These are phyloP conservation scores for Pseudocercospora cruenta DNA, from an alignment of 2,329 filamentous ascomycete genomes.

Conservation along the genomic window DNA sequence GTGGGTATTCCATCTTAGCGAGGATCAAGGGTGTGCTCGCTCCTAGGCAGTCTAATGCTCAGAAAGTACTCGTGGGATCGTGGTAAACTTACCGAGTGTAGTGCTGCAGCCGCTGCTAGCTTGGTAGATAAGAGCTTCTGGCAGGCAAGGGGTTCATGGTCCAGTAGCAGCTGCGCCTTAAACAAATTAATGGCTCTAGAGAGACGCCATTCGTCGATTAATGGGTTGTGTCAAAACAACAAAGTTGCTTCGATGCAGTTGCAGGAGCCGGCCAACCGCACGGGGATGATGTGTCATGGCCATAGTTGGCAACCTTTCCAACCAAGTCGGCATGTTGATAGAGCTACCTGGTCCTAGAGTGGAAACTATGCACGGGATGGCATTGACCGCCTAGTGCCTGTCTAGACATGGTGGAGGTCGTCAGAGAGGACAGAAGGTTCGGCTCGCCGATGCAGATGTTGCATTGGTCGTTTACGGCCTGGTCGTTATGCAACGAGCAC, in stretches of 20 bases:
- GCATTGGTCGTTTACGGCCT: constrained; percentile 26
- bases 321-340: constrained; percentile 11
- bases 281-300: constrained; percentile 19
- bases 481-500: constrained; percentile 18
- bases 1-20: neutral
- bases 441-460: constrained; percentile 24
- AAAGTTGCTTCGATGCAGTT: neutral
- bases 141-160: constrained; percentile 11
- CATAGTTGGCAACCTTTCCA: constrained; percentile 12
- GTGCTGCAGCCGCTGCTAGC: constrained; percentile 18
- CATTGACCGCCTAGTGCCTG: constrained; percentile 17
- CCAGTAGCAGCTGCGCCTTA: constrained; percentile 8
- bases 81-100: constrained; percentile 17
- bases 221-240: neutral
- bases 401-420: constrained; percentile 3
- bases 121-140: constrained; percentile 16
- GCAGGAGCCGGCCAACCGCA: constrained; percentile 11
- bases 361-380: constrained; percentile 14
- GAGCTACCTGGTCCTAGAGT: constrained; percentile 11
- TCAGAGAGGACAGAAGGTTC: constrained; percentile 20
- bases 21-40: constrained; percentile 1
- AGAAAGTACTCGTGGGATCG: constrained; percentile 9
- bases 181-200: constrained; percentile 5
- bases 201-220: constrained; percentile 6
- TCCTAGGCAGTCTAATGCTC: constrained; percentile 6